Evolutionary conservation across 805 yeast genomes (phyloP), one percentile per base, ranked within the genome.

Genomic region (Helenozyma baotianmanensis): DNA sequence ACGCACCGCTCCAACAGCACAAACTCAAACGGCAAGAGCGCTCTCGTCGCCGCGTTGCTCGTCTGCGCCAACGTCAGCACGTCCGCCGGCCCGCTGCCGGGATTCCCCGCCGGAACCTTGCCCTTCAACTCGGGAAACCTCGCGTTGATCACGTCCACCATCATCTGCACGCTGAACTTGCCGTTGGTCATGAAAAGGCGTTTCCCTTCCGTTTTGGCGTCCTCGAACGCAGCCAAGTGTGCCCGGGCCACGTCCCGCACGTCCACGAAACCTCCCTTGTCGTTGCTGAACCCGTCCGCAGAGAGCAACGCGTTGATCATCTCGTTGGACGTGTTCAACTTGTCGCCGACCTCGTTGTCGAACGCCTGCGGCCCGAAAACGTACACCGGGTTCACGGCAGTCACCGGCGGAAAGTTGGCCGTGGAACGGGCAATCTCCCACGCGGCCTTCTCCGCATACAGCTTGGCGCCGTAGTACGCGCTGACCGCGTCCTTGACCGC

Each of bases 281-380:
- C 60, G 31, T 45, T 43, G 9, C 27, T 38, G 21, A 44, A 45
- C 9, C 49, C 59, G 6, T 40, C 34, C 7, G 38, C 25, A 23
- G 40, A 40, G 27, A 42, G 47, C 26, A 55, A 40, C 8, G 26
- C 21, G 30, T 47, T 61, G 43, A 38, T 55, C 24, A 50, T 60
- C 64, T 54, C 58, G 34, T 70, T 68, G 18, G 76, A 68, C 1
- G 70, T 62, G 50, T 71, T 71, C 40, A 70, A 44, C 6, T 53
- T 53, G 4, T 29, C 60, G 22, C 50, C 59, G 51, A 49, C 51
- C 28, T 36, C 61, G 46, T 23, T 50, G 45, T 43, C 56, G 36
- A 43, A 72, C 14, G 62, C 66, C 45, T 76, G 78, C 6, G 83
- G 83, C 4, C 83, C 84, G 43, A 74, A 68, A 1, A 76, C 80